A percentile compares a stretch with the other conserved stretches of the same genome.
phyloP scores from a whole-genome alignment of 352 stramenopile species.

The Phytopythium delawarense region DNA sequence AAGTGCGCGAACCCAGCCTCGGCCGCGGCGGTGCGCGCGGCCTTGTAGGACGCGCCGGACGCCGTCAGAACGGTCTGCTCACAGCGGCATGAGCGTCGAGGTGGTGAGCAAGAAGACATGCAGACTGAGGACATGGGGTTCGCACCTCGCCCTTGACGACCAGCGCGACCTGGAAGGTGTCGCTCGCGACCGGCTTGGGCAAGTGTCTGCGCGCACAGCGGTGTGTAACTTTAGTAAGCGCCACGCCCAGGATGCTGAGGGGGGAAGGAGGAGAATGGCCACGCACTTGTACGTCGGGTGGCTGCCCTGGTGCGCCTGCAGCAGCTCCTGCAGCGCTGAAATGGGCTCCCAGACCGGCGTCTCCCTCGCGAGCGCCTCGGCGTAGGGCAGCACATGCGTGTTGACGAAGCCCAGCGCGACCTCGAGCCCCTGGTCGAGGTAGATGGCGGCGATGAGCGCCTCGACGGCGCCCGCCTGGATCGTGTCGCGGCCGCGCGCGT shows the following conservation, averaged over 20 bases:
- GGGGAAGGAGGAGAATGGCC: not conserved
- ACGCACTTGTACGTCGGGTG: slow-evolving; percentile 68
- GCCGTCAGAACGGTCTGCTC: slow-evolving; percentile 40
- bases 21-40: slow-evolving; percentile 46
- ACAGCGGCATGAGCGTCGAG: not conserved
- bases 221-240: not conserved
- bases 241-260: not conserved
- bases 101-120: not conserved
- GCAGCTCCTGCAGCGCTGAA: slow-evolving; percentile 57
- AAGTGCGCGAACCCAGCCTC: slow-evolving; percentile 51
- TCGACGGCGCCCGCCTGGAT: slow-evolving; percentile 76
- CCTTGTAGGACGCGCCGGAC: slow-evolving; percentile 52
- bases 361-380: slow-evolving; percentile 48
- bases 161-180: slow-evolving; percentile 45
- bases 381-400: slow-evolving; percentile 48
- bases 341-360: slow-evolving; percentile 54
- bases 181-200: slow-evolving; percentile 38
- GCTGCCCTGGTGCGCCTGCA: slow-evolving; percentile 58
- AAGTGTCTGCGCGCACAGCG: slow-evolving; percentile 33
- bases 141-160: slow-evolving; percentile 66
- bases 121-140: not conserved
- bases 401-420: slow-evolving; percentile 62
- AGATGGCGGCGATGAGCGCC: slow-evolving; percentile 72
- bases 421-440: slow-evolving; percentile 74
- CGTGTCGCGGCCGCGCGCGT: slow-evolving; percentile 54